These are phyloP conservation scores for Coleophoma crateriformis DNA, from an alignment of 2,329 filamentous ascomycete genomes.

Conservation along the genomic window DNA sequence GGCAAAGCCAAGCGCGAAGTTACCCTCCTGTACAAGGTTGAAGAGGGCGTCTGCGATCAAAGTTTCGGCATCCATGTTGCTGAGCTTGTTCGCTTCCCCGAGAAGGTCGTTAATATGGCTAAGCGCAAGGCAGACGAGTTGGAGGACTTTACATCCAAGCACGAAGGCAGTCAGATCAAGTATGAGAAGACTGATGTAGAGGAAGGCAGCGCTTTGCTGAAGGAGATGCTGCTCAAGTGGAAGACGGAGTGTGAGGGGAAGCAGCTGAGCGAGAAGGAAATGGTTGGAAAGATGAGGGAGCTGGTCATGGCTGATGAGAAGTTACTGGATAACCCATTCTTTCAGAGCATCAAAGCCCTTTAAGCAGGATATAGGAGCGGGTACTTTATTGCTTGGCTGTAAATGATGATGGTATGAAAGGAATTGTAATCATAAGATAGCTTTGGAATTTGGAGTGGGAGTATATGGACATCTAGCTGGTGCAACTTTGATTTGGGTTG, in stretches of 20 bases:
- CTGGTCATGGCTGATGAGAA: slow-evolving; percentile 70
- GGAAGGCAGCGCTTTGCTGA: slow-evolving; percentile 78
- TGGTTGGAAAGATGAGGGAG: slow-evolving; percentile 72
- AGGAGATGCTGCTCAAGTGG: slow-evolving; percentile 79
- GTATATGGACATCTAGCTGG: no score
- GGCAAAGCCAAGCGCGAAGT: slow-evolving; percentile 61
- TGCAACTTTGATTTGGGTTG: no score
- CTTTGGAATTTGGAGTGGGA: neutral
- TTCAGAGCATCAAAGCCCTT: slow-evolving; percentile 46
- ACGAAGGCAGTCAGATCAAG: slow-evolving; percentile 52
- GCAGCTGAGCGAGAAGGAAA: slow-evolving; percentile 65
- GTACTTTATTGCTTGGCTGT: neutral
- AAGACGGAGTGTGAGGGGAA: slow-evolving; percentile 65
- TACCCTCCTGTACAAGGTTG: slow-evolving; percentile 93
- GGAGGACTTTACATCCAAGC: slow-evolving; percentile 86
- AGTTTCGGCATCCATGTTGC: slow-evolving; percentile 98
- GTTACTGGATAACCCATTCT: slow-evolving; percentile 61
- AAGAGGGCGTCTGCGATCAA: slow-evolving; percentile 92
- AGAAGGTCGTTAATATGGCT: slow-evolving; percentile 98
- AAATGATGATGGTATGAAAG: no score
- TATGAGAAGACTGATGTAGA: slow-evolving; percentile 85
- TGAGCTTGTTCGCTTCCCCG: slow-evolving; percentile 90
- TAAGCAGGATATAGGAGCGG: slow-evolving; percentile 4
- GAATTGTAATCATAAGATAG: neutral
- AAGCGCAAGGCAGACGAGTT: slow-evolving; percentile 97